phyloP scores from a whole-genome alignment of 306 rosid genomes.

The Vigna trinervia region DNA sequence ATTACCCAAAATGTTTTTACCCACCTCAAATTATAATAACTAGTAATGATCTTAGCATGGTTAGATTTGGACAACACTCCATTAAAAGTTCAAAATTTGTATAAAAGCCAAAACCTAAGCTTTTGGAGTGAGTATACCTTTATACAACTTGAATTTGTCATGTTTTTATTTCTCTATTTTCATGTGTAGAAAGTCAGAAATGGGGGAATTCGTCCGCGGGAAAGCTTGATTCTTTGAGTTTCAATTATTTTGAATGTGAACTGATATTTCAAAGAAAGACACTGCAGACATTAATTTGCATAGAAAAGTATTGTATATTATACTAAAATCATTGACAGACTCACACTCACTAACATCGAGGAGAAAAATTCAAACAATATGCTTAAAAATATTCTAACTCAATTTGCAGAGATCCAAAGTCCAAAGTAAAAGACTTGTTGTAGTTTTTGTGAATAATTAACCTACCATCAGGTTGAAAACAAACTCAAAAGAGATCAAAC shows the following conservation, averaged over 20 bases:
- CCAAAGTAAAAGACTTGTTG: slow-evolving; percentile 5
- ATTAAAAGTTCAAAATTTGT: slow-evolving; percentile 1
- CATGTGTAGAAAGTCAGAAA: slow-evolving; percentile 23
- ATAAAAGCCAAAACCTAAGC: not conserved
- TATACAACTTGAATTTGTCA: slow-evolving; percentile 6
- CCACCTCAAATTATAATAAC: not conserved
- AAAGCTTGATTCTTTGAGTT: slow-evolving; percentile 39
- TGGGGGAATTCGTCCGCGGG: slow-evolving; percentile 13
- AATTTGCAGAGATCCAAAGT: slow-evolving; percentile 13
- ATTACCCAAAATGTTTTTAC: not conserved
- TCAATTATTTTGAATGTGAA: slow-evolving; percentile 11
- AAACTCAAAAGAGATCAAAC: slow-evolving; percentile 20
- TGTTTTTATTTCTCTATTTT: not conserved
- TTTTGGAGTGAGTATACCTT: not conserved
- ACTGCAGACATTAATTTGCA: not conserved
- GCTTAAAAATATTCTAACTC: not conserved
- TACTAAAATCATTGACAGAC: slow-evolving; percentile 23
- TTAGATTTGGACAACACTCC: not conserved
- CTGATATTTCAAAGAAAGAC: slow-evolving; percentile 15
- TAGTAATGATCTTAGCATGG: not conserved
- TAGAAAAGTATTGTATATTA: not conserved
- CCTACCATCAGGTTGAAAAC: slow-evolving; percentile 18
- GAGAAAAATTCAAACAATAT: slow-evolving; percentile 5
- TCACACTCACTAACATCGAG: not conserved
- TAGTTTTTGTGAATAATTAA: not conserved